Base-by-base conservation (phyloP, 2,329 filamentous ascomycete species). In the Geosmithia flava region DNA sequence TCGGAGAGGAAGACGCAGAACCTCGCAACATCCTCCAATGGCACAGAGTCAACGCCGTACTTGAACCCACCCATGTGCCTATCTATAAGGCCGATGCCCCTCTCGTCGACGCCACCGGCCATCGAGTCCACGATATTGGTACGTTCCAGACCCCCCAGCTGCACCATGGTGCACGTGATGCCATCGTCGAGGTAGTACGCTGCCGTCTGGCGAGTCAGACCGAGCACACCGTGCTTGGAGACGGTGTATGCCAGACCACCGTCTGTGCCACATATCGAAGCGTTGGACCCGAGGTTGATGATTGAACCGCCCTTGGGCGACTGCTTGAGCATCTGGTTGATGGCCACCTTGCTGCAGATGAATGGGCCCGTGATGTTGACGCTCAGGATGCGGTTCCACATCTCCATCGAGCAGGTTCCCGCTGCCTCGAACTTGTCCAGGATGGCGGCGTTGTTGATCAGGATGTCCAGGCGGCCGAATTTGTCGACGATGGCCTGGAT, bases 371-470 rank as follows among this genome's bases (percentile, higher is more conserved):
- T 80, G 37, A 80, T 59, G 53, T 81, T 81, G 51, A 80, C 62
- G 13, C 65, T 67, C 37, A 82, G 66, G 6, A 80, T 70, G 3
- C 63, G 63, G 50, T 80, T 68, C 76, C 75, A 81, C 2, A 68
- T 54, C 1, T 59, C 60, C 50, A 65, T 63, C 19, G 71, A 64
- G 46, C 71, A 58, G 7, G 66, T 64, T 16, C 70, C 76, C 0
- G 71, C 72, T 0, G 74, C 69, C 42, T 75, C 70, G 53, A 80
- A 77, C 27, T 61, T 63, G 55, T 81, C 78, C 64, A 77, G 74
- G 49, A 80, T 66, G 20, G 71, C 78, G 10, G 76, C 76, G 51
- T 75, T 76, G 61, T 79, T 79, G 55, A 80, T 59, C 5, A 81
- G 62, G n/a, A 79, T 63, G 58, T 82, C 77, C 3, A 64, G 52